Evolutionary conservation across 306 rosid genomes (phyloP).

Genomic region (Dryas drummondii): DNA sequence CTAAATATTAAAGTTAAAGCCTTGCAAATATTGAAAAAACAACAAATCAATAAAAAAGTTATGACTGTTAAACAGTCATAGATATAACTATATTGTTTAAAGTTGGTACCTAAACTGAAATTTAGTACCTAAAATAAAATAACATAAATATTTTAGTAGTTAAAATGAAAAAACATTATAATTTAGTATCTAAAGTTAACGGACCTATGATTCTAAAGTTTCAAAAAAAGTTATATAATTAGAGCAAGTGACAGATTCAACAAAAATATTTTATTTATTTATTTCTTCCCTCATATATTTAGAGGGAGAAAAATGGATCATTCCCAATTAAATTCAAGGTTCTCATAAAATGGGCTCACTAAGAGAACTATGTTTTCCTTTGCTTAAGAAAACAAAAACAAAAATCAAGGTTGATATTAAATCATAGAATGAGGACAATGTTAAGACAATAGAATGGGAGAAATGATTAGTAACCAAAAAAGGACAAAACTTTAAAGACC

Average conservation of each 20-base stretch:
- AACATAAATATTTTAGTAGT: too few species aligned
- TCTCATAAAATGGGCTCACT: neutral
- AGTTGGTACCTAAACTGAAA: too few species aligned
- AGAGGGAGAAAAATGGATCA: neutral
- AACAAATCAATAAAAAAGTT: too few species aligned
- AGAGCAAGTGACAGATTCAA: neutral
- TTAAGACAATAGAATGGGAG: neutral
- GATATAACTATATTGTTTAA: too few species aligned
- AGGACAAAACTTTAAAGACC: neutral
- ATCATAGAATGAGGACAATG: neutral
- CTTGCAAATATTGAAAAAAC: too few species aligned
- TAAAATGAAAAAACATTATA: too few species aligned
- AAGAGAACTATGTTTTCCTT: neutral
- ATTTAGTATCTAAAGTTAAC: too few species aligned
- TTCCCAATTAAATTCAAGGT: neutral
- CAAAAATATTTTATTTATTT: neutral
- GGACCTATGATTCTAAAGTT: neutral
- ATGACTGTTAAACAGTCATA: too few species aligned
- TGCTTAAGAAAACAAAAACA: neutral
- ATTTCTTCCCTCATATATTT: neutral
- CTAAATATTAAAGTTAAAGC: too few species aligned
- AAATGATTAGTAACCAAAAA: neutral
- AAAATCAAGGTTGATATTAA: neutral
- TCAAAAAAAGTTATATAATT: neutral
- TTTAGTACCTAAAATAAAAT: too few species aligned